Evolutionary conservation across 2,329 filamentous ascomycete genomes (phyloP), one percentile per base, ranked within the genome.

Genomic region (Lachnum nothofagi): DNA sequence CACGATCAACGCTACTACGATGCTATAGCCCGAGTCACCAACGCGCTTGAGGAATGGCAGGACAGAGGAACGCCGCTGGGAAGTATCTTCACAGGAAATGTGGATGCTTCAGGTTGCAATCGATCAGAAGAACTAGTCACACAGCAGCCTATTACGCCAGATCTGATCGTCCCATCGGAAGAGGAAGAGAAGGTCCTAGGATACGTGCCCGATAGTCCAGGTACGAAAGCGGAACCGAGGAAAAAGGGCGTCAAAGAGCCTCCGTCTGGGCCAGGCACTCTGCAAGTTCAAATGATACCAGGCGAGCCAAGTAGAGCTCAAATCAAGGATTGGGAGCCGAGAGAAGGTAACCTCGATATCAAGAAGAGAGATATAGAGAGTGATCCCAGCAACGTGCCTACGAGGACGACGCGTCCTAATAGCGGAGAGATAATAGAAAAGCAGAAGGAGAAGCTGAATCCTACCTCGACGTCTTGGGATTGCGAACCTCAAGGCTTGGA

Each of bases 1-100:
- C 80, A 82, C 49, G 75, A 91, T 51, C 69, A 84, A 58, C 90
- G 84, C 65, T 96, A 94, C 69, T 96, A 94, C 63, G 91, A 95
- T 69, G 90, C 89, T 14, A 76, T 95, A 52, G 87, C 88, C 42
- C 83, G 90, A 51, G 87, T 96, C 60, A 94, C 88, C 16, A 75
- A 95, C 63, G 84, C 83, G 6, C 75, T 96, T 22, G 79, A 90
- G 53, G 78, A 84, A 44, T 81, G 84, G 69, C 88, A 95, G 69
- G 79, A 82, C 58, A 71, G 72, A 2, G 78, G 74, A 4, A 69
- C 73, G 3, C 91, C 86, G 1, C 71, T 95, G 6, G 81, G 85
- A 1, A 90, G 91, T 2, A 78, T 95, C 60, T 95, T 91, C 72
- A 89, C 91, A 0, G 78, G 87, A 55, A 73, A 72, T 33, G 69